Conservation (phyloP, 139 green algal species). For the Marvania coccoides region DNA sequence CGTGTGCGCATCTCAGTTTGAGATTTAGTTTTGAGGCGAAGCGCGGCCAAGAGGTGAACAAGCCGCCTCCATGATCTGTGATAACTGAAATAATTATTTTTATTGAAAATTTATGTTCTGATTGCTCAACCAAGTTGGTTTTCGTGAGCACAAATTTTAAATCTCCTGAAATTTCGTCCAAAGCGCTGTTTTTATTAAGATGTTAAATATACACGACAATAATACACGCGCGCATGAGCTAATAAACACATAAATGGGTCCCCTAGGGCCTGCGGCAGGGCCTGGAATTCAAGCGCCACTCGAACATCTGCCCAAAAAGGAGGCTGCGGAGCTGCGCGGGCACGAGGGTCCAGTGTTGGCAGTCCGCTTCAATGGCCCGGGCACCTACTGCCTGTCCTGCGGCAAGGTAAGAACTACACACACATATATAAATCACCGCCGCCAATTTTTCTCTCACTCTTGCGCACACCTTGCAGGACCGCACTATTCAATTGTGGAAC, state of each 20-base stretch:
- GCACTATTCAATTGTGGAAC: slow-evolving; percentile 82
- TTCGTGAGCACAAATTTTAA: too few relatives aligned
- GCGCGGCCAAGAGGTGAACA: too few relatives aligned
- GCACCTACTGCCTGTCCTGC: slow-evolving; percentile 77
- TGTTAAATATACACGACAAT: too few relatives aligned
- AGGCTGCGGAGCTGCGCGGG: slow-evolving; percentile 33
- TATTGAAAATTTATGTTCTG: too few relatives aligned
- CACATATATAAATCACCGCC: not conserved
- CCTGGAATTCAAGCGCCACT: slow-evolving; percentile 5
- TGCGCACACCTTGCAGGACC: slow-evolving; percentile 77
- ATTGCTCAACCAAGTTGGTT: too few relatives aligned
- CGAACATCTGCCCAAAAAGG: slow-evolving; percentile 7
- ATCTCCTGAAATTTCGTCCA: too few relatives aligned
- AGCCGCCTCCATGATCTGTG: too few relatives aligned
- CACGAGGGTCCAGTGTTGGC: slow-evolving; percentile 79
- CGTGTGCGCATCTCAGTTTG: too few relatives aligned
- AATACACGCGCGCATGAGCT: too few relatives aligned
- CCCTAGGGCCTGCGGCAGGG: slow-evolving; percentile 4
- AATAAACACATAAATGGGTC: slow-evolving; percentile 2
- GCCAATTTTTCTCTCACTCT: not conserved
- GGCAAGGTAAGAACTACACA: slow-evolving; percentile 56
- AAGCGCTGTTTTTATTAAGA: too few relatives aligned
- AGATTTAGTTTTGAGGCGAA: too few relatives aligned
- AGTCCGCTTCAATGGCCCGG: slow-evolving; percentile 74
- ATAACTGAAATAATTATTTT: too few relatives aligned